A percentile compares a stretch with the other conserved stretches of the same genome.
Evolutionary conservation across 192 early-diverging fungal species (phyloP).

Genomic region (Entomortierella beljakovae): DNA sequence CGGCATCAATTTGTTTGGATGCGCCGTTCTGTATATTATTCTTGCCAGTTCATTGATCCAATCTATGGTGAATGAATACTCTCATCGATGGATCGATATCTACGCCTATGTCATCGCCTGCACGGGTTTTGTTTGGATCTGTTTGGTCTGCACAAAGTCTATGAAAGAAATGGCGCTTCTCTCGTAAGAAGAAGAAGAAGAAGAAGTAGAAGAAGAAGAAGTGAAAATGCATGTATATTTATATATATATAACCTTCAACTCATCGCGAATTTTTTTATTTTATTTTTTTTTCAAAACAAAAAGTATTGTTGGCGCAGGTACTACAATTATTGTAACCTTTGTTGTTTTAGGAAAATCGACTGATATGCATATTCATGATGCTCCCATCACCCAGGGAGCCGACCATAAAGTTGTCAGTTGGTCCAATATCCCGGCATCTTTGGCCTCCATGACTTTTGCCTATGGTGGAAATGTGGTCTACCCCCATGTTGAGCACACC

Average conservation of each 20-base stretch:
- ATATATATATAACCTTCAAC: neutral
- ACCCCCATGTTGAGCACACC: constrained; percentile 80
- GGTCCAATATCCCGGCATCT: constrained; percentile 68
- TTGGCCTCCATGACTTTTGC: constrained; percentile 80
- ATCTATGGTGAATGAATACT: constrained; percentile 61
- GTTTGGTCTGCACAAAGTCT: constrained; percentile 75
- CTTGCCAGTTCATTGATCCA: constrained; percentile 75
- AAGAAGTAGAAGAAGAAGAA: too few species aligned
- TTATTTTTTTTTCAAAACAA: neutral
- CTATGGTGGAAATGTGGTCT: constrained; percentile 83
- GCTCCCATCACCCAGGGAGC: neutral
- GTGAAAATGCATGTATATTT: neutral
- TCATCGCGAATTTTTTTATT: neutral
- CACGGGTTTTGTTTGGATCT: constrained; percentile 69
- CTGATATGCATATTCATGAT: constrained; percentile 44
- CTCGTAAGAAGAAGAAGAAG: too few species aligned
- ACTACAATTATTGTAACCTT: constrained; percentile 76
- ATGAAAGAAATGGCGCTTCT: constrained; percentile 81
- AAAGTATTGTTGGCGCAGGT: constrained; percentile 72
- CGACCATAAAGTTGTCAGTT: constrained; percentile 55
- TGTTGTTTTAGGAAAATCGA: constrained; percentile 67
- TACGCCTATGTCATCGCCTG: constrained; percentile 69
- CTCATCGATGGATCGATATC: constrained; percentile 49
- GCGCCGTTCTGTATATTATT: constrained; percentile 74
- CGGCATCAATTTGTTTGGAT: constrained; percentile 73